Evolutionary conservation across 208 protist genomes (phyloP).

Genomic region (Trypanosoma platydactyli): DNA sequence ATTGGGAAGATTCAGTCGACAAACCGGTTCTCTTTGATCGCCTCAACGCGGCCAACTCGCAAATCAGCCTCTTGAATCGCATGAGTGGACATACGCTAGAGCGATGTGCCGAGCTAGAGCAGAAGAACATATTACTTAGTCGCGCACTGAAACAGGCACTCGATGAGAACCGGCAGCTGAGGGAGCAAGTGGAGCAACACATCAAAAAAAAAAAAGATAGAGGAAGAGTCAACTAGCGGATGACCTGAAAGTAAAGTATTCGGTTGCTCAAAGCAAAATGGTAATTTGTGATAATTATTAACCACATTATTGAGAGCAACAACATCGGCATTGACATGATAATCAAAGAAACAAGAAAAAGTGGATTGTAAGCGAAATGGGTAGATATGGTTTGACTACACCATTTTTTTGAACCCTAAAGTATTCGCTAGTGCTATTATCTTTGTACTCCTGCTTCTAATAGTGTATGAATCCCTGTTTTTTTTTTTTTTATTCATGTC

Average conservation of each 20-base stretch:
- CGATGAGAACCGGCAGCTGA: constrained; percentile 37
- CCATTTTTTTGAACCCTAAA: too few relatives aligned
- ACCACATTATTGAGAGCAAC: not conserved
- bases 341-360: constrained; percentile 9
- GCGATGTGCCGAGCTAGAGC: constrained; percentile 48
- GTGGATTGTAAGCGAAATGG: constrained; percentile 15
- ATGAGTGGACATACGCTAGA: constrained; percentile 43
- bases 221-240: constrained; percentile 50
- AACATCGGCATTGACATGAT: too few relatives aligned
- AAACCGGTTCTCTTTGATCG: constrained; percentile 21
- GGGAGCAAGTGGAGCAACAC: constrained; percentile 25
- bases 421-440: too few relatives aligned
- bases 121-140: constrained; percentile 41
- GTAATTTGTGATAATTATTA: not conserved
- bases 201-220: constrained; percentile 38
- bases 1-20: not conserved
- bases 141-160: constrained; percentile 4
- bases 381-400: too few relatives aligned
- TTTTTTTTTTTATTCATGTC: not conserved
- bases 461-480: not conserved
- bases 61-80: constrained; percentile 64
- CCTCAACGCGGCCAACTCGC: constrained; percentile 48
- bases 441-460: too few relatives aligned
- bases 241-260: constrained; percentile 36
- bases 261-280: not conserved